Evolutionary conservation across 2,329 filamentous ascomycete species (phyloP).

Genomic region (Trichophyton mentagrophytes): DNA sequence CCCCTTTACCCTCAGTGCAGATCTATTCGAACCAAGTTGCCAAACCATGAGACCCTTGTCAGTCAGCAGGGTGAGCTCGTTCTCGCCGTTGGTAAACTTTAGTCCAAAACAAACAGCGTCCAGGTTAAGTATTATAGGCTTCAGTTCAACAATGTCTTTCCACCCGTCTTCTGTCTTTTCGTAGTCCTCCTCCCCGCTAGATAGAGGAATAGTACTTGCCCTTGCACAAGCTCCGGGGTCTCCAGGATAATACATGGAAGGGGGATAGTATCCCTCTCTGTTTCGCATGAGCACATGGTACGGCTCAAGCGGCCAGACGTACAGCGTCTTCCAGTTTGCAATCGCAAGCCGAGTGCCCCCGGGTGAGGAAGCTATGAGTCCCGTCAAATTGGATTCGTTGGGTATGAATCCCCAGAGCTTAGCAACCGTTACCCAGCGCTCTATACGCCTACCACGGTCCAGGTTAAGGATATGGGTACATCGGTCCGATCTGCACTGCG

Average conservation of each 20-base stretch:
- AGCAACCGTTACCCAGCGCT: conserved; percentile 26
- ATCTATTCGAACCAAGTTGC: conserved; percentile 23
- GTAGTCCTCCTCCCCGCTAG: neutral
- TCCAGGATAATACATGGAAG: conserved; percentile 14
- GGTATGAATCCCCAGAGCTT: conserved; percentile 26
- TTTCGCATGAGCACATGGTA: conserved; percentile 24
- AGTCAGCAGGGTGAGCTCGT: conserved; percentile 31
- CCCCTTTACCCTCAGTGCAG: conserved; percentile 14
- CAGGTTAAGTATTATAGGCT: conserved; percentile 23
- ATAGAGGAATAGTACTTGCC: neutral
- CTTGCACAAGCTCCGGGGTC: conserved; percentile 7
- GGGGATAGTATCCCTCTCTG: conserved; percentile 22
- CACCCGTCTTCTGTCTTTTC: neutral
- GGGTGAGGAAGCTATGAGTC: conserved; percentile 22
- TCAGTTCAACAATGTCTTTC: conserved; percentile 18
- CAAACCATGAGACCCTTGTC: conserved; percentile 31
- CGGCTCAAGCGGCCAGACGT: conserved; percentile 31
- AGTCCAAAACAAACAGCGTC: conserved; percentile 30
- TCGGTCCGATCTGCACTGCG: conserved; percentile 16
- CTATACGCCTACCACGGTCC: conserved; percentile 29
- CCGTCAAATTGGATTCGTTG: conserved; percentile 23
- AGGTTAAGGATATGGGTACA: conserved; percentile 27
- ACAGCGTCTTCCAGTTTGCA: conserved; percentile 31
- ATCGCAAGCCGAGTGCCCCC: conserved; percentile 29
- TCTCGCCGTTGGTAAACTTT: conserved; percentile 19